These are phyloP conservation scores for Arbutus unedo DNA, from an alignment of 148 eudicot genomes.

Conservation along the genomic window DNA sequence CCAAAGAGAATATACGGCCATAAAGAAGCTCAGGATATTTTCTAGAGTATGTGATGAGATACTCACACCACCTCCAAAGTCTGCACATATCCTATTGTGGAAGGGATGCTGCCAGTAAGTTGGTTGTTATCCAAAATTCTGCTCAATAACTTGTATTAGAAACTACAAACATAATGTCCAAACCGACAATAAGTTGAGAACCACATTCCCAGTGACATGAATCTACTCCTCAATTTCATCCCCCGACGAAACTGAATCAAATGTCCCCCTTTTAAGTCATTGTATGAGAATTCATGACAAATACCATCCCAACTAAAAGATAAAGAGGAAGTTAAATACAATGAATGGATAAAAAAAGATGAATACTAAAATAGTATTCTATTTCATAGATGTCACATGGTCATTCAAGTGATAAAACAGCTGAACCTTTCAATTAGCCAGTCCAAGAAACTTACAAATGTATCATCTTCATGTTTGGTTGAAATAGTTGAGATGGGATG, in stretches of 20 bases:
- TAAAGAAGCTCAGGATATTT: neutral
- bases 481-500: slow-evolving; percentile 58
- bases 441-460: slow-evolving; percentile 65
- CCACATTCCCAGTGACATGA: neutral
- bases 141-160: slow-evolving; percentile 8
- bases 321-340: neutral
- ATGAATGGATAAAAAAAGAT: neutral
- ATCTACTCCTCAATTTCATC: neutral
- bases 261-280: neutral
- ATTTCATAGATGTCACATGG: neutral
- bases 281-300: neutral
- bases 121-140: slow-evolving; percentile 80
- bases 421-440: neutral
- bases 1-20: neutral
- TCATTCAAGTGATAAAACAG: neutral
- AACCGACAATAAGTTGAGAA: neutral
- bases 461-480: slow-evolving; percentile 54
- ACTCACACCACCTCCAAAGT: slow-evolving; percentile 74
- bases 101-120: slow-evolving; percentile 61
- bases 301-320: too few relatives aligned
- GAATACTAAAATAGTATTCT: too few relatives aligned
- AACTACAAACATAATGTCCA: neutral
- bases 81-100: slow-evolving; percentile 50
- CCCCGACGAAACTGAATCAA: neutral
- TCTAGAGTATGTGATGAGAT: slow-evolving; percentile 7